A percentile compares a stretch with the other conserved stretches of the same genome.
phyloP scores from a whole-genome alignment of 1,139 yeast genomes.

The Yamadazyma mexicana region DNA sequence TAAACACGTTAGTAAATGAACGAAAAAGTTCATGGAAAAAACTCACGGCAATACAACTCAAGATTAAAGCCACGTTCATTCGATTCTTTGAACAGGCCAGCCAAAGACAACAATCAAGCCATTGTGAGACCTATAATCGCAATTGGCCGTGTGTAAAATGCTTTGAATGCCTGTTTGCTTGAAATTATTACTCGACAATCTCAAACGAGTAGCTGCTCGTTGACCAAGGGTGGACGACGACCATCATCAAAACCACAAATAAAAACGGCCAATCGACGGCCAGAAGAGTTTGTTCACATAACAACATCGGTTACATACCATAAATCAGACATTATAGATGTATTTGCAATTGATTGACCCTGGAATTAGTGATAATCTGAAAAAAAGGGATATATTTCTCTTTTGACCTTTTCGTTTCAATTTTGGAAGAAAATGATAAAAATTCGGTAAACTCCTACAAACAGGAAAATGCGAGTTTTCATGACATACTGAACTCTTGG shows the following conservation, averaged over 20 bases:
- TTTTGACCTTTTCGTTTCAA: slow-evolving; percentile 3
- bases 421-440: slow-evolving; percentile 12
- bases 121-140: no score
- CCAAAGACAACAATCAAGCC: neutral
- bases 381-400: slow-evolving; percentile 10
- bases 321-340: slow-evolving; percentile 49
- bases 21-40: neutral
- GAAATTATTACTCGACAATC: no score
- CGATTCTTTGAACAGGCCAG: neutral
- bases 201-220: neutral
- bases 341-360: slow-evolving; percentile 5
- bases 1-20: slow-evolving; percentile 20
- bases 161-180: no score
- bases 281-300: neutral
- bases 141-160: no score
- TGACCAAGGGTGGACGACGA: slow-evolving; percentile 2
- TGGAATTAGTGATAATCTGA: slow-evolving; percentile 2
- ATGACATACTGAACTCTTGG: slow-evolving; percentile 5
- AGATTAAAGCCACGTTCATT: no score
- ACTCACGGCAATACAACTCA: no score
- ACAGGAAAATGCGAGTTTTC: slow-evolving; percentile 8
- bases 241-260: neutral
- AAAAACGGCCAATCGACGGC: neutral
- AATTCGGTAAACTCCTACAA: slow-evolving; percentile 13
- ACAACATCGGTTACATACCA: slow-evolving; percentile 40